These are phyloP conservation scores for Tuber microsphaerosporum DNA, from an alignment of 495 filamentous ascomycete genomes.

Conservation along the genomic window DNA sequence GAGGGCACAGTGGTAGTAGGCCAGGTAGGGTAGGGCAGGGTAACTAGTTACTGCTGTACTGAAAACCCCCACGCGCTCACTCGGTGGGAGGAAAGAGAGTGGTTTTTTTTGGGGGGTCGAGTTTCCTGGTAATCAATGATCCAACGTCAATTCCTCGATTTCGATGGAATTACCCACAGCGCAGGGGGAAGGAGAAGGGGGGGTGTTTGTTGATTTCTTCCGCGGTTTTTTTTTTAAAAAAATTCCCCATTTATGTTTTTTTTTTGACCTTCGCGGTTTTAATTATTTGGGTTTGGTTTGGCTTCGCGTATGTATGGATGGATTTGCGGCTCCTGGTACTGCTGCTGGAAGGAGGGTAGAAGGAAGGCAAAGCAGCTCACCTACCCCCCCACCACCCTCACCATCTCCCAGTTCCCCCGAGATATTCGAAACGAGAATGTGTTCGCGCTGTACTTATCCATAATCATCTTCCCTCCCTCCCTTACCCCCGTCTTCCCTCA, in stretches of 20 bases:
- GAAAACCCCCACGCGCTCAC: no score
- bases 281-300: neutral
- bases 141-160: conserved; percentile 38
- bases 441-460: conserved; percentile 1
- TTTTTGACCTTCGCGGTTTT: neutral
- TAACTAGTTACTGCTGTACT: no score
- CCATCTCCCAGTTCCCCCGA: neutral
- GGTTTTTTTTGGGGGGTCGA: neutral
- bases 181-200: neutral
- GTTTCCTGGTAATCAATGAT: conserved; percentile 33
- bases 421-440: conserved; percentile 4
- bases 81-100: neutral
- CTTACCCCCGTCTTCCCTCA: neutral
- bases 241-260: neutral
- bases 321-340: neutral
- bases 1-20: no score
- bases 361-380: neutral
- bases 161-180: conserved; percentile 12
- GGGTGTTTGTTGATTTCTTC: neutral
- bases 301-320: neutral
- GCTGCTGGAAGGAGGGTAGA: neutral
- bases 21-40: no score
- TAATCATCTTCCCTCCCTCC: neutral
- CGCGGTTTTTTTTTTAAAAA: neutral
- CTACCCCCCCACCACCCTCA: neutral